phyloP scores from a whole-genome alignment of 1,284 basidiomycete genomes.

The Malassezia restricta region DNA sequence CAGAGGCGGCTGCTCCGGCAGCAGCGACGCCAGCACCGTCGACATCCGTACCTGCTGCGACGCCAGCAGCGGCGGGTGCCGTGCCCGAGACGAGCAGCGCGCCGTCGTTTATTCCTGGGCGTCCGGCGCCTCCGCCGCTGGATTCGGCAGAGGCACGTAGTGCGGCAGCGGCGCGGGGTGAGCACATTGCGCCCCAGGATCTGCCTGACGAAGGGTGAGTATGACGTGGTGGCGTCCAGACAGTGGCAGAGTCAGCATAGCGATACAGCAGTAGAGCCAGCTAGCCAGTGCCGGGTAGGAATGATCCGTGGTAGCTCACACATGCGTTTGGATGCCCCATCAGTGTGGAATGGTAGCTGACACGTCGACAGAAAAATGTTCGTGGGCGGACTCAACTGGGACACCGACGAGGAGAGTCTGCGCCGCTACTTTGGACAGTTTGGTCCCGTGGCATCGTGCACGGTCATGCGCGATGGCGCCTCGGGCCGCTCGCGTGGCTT shows the following conservation, averaged over 20 bases:
- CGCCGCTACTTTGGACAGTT: constrained; percentile 76
- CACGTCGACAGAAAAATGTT: constrained; percentile 72
- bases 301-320: neutral
- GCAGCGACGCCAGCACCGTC: neutral
- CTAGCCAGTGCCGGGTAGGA: neutral
- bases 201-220: constrained; percentile 17
- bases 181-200: constrained; percentile 17
- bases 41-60: neutral
- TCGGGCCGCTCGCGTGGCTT: constrained; percentile 81
- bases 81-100: neutral
- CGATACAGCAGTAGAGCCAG: neutral
- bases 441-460: constrained; percentile 79
- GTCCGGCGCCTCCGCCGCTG: neutral
- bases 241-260: neutral
- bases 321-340: too few species aligned
- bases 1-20: constrained; percentile 1
- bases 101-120: constrained; percentile 11
- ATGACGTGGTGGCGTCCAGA: neutral
- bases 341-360: too few species aligned
- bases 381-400: constrained; percentile 90
- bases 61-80: neutral
- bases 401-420: constrained; percentile 85
- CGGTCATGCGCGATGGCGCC: constrained; percentile 81
- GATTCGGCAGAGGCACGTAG: constrained; percentile 11
- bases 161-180: constrained; percentile 13